These are phyloP conservation scores for Aspergillus ustus DNA, from an alignment of 2,329 filamentous ascomycete genomes.

Conservation along the genomic window DNA sequence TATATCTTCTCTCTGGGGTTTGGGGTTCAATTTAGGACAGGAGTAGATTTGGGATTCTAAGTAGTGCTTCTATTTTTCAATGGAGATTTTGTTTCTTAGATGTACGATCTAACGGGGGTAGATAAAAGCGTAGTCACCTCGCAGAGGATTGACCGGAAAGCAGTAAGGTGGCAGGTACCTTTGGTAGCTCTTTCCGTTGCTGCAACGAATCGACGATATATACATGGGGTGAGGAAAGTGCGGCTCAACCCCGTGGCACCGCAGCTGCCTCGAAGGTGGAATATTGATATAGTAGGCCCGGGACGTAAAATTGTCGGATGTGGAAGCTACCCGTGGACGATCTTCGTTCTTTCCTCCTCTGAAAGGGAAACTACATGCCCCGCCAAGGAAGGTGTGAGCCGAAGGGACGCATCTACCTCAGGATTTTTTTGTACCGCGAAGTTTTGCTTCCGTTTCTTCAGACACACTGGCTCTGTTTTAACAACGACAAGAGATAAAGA, in stretches of 20 bases:
- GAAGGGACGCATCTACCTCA: too few relatives aligned
- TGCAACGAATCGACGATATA: neutral
- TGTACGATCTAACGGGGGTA: neutral
- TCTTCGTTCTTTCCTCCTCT: neutral
- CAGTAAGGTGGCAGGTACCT: neutral
- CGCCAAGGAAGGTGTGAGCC: neutral
- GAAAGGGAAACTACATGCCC: neutral
- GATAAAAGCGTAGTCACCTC: neutral
- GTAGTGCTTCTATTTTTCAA: neutral
- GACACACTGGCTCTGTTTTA: too few relatives aligned
- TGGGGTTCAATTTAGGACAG: neutral
- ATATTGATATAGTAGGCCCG: neutral
- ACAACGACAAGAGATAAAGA: neutral
- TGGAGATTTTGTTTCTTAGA: neutral
- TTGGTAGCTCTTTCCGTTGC: neutral
- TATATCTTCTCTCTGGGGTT: neutral
- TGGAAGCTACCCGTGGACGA: neutral
- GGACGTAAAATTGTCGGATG: neutral
- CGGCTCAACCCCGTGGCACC: too few relatives aligned
- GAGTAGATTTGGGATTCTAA: constrained; percentile 12
- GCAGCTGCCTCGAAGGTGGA: neutral
- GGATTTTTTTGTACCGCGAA: too few relatives aligned
- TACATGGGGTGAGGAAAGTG: neutral
- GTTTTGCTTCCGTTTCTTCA: neutral
- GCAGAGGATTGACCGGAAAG: neutral